These are phyloP conservation scores for Raddia distichophylla DNA, from an alignment of 176 grass and related monocot genomes.

Conservation along the genomic window DNA sequence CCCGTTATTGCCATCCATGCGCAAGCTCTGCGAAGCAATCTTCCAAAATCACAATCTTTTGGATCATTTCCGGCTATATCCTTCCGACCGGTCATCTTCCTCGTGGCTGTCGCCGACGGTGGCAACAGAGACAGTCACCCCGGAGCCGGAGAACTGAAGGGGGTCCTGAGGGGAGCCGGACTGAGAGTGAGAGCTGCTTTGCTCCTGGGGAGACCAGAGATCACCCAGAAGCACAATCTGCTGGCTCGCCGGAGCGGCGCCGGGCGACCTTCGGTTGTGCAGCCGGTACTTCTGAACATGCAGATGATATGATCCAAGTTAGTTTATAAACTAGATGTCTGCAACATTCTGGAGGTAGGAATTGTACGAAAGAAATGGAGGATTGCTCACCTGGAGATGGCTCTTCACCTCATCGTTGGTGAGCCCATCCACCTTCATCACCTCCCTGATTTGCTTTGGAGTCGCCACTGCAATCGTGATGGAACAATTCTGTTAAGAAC, in stretches of 20 bases:
- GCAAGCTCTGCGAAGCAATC: slow-evolving; percentile 36
- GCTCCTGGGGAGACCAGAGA: slow-evolving; percentile 54
- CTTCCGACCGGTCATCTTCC: slow-evolving; percentile 72
- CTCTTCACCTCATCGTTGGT: slow-evolving; percentile 99
- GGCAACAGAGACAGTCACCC: slow-evolving; percentile 51
- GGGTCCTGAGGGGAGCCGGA: slow-evolving; percentile 75
- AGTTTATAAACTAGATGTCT: slow-evolving; percentile 17
- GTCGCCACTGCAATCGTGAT: slow-evolving; percentile 72
- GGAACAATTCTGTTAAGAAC: slow-evolving; percentile 34
- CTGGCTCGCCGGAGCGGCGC: slow-evolving; percentile 28
- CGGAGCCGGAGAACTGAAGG: slow-evolving; percentile 61
- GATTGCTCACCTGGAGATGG: slow-evolving; percentile 84
- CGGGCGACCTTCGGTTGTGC: slow-evolving; percentile 62
- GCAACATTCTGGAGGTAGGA: background rate
- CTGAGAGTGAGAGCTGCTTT: slow-evolving; percentile 70
- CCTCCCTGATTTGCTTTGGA: slow-evolving; percentile 95
- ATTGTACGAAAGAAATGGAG: background rate
- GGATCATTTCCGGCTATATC: slow-evolving; percentile 64
- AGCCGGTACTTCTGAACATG: slow-evolving; percentile 87
- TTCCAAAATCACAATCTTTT: background rate
- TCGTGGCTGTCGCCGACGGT: slow-evolving; percentile 60
- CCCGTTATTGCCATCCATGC: slow-evolving; percentile 43
- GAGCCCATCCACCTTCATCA: slow-evolving; percentile 97
- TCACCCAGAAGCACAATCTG: slow-evolving; percentile 51
- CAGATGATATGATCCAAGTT: slow-evolving; percentile 25